Evolutionary conservation across 345 rosid genomes (phyloP), one percentile per base, ranked within the genome.

Genomic region (Cardamine occulta): DNA sequence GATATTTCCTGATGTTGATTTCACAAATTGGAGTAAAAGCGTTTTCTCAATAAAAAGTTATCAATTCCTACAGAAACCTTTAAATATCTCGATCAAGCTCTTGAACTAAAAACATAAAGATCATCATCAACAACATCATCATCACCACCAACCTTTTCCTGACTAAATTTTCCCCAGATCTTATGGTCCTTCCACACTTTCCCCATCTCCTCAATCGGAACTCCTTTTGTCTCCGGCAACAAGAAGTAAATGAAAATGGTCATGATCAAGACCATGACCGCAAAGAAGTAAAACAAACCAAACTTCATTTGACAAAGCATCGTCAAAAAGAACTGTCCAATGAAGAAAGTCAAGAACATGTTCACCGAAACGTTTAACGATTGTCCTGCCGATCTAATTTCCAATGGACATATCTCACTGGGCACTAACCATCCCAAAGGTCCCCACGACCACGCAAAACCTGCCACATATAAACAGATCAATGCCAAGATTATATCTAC

Each of bases 271-370:
- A 79, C 70, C 67, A 73, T 56, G 11, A 2, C 45, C 3, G 84
- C 81, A 10, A 84, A 81, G 63, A 84, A 73, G 63, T 53, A 42
- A 66, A 81, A 84, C 5, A 84, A 66, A 14, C 77, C 74, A 47
- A 79, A 84, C 78, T 81, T 79, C 84, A 84, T 34, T 14, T 66
- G 77, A 19, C 85, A 81, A 39, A 84, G 83, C 84, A 81, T 79
- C 5, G 77, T 29, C 23, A 81, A 51, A 59, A 84, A 84, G 62
- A 76, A 62, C 54, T 81, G 86, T 37, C 73, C 84, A 6, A 84
- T 74, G 1, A 66, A 2, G 62, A 81, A 84, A 0, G 83, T 81
- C 56, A 79, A 84, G 51, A 84, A 56, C 85, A 81, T 84, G 81
- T 84, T 84, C 34, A 69, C 73, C 3, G 81, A 77, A 0, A 81